Evolutionary conservation across 108 stramenopile genomes (phyloP).

Genomic region (Pseudonitzschia multiseries): DNA sequence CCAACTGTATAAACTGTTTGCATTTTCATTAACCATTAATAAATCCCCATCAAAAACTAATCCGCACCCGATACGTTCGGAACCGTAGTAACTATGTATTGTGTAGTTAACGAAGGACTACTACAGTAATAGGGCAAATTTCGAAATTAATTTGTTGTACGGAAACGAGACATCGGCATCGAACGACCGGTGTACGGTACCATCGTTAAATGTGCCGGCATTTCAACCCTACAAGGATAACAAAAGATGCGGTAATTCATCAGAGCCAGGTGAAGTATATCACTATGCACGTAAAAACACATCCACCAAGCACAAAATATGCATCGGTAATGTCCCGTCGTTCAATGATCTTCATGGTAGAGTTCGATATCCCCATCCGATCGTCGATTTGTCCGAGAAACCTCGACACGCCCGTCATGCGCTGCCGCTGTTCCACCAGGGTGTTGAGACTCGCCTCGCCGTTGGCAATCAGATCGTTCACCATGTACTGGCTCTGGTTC

Average conservation of each 20-base stretch:
- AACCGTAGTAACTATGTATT: no score
- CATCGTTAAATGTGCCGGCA: no score
- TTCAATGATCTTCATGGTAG: constrained; percentile 87
- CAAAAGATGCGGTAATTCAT: neutral
- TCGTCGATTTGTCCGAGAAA: constrained; percentile 74
- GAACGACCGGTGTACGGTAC: no score
- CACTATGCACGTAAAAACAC: constrained; percentile 70
- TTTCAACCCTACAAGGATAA: neutral
- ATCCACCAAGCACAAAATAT: constrained; percentile 80
- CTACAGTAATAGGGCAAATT: no score
- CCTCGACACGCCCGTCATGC: constrained; percentile 63
- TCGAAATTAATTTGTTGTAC: no score
- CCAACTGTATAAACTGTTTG: no score
- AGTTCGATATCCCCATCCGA: constrained; percentile 68
- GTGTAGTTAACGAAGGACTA: no score
- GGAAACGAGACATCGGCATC: no score
- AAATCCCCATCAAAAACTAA: no score
- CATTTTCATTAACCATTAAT: no score
- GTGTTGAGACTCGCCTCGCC: constrained; percentile 60
- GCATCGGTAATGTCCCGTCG: constrained; percentile 86
- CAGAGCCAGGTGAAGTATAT: constrained; percentile 80
- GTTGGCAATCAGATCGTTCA: constrained; percentile 62
- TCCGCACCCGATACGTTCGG: no score
- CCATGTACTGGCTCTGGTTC: constrained; percentile 61
- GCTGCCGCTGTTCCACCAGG: constrained; percentile 64